A percentile compares a stretch with the other conserved stretches of the same genome.
These are phyloP conservation scores for Arthrobotrys iridis DNA, from an alignment of 2,329 filamentous ascomycete genomes.

Conservation along the genomic window DNA sequence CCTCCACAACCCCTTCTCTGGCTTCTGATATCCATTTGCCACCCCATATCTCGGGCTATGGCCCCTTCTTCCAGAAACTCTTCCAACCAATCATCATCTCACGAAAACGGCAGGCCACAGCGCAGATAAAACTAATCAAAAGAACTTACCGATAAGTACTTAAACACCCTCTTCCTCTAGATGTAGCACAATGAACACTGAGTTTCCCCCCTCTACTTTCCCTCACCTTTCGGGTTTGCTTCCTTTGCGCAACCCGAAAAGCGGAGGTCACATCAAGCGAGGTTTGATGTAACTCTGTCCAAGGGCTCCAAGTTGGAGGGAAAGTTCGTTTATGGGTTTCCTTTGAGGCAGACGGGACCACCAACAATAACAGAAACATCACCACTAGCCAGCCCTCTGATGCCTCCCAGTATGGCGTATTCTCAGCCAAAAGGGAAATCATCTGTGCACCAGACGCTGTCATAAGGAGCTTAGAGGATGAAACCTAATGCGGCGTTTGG, in stretches of 20 bases:
- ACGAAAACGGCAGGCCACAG: conserved; percentile 54
- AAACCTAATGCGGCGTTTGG: background rate
- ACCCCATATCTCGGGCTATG: background rate
- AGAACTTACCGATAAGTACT: background rate
- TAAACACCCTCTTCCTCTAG: background rate
- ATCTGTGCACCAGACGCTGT: background rate
- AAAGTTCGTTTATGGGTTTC: background rate
- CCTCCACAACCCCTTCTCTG: background rate
- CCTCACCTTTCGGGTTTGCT: background rate
- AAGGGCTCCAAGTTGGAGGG: background rate
- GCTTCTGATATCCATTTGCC: background rate
- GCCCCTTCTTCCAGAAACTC: background rate
- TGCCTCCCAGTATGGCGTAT: conserved; percentile 20
- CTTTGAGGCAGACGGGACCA: background rate
- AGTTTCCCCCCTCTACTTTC: conserved; percentile 20
- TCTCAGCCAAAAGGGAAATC: background rate
- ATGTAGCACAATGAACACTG: conserved; percentile 46
- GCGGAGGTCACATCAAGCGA: conserved; percentile 47
- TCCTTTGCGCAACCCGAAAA: conserved; percentile 40
- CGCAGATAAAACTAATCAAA: background rate
- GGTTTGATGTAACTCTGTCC: conserved; percentile 29
- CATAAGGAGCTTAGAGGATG: background rate
- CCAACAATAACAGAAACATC: background rate
- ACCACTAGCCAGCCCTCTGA: background rate
- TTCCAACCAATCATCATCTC: conserved; percentile 40